These are phyloP conservation scores for Plasmodium gonderi DNA, from an alignment of 169 alveolate species.

Conservation along the genomic window DNA sequence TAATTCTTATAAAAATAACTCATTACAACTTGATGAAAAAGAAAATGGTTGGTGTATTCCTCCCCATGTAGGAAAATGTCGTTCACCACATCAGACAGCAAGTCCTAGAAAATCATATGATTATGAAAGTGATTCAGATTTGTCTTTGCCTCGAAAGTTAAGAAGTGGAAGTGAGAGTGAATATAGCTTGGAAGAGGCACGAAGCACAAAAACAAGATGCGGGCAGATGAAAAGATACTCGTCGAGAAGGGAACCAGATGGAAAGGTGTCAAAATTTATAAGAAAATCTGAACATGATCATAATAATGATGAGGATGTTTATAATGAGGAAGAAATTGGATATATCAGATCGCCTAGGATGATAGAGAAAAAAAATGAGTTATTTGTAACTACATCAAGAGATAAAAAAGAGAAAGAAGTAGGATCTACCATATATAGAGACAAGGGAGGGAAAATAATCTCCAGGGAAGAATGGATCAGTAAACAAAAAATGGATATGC, in stretches of 20 bases:
- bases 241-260: neutral
- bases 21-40: neutral
- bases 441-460: slow-evolving; percentile 63
- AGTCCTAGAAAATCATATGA: neutral
- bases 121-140: slow-evolving; percentile 5
- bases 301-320: neutral
- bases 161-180: neutral
- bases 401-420: neutral
- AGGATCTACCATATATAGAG: slow-evolving; percentile 29
- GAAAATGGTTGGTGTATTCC: neutral
- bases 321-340: neutral
- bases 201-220: neutral
- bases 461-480: slow-evolving; percentile 68
- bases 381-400: neutral
- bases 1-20: neutral
- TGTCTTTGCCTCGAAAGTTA: neutral
- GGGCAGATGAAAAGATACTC: too few species aligned
- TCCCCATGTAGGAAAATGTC: neutral
- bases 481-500: slow-evolving; percentile 1
- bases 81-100: neutral
- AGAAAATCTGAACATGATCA: neutral
- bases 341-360: neutral
- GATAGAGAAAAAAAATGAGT: neutral
- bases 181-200: neutral
- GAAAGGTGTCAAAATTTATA: neutral